Evolutionary conservation across 2,329 filamentous ascomycete genomes (phyloP), one percentile per base, ranked within the genome.

Genomic region (Ophiostoma quercus): DNA sequence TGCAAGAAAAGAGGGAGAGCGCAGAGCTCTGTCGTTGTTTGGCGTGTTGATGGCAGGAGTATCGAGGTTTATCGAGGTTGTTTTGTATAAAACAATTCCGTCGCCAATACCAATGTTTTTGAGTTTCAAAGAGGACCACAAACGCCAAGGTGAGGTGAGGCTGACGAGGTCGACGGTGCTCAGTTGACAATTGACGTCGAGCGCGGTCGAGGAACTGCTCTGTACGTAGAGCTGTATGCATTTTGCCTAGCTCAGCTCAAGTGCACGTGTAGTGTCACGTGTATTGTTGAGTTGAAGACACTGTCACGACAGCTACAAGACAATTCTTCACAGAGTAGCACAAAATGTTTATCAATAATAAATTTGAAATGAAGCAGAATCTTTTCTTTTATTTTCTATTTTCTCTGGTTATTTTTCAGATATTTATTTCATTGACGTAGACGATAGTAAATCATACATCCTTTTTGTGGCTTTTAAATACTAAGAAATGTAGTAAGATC

Each of bases 181-280:
- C 57, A 32, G 43, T 47, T n/a, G 37, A 62, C 39, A 57, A 8
- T 16, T n/a, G 37, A 67, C 12, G 67, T 14, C 22, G 4, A 32
- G 19, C 16, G 22, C 29, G 47, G 19, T 19, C 43, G 5, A 47
- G 14, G 32, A 68, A 29, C 51, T 47, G 41, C 39, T 41, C 39
- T 41, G 39, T 14, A 14, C 3, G 12, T 41, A 41, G 22, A 47
- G 39, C 66, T 51, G 66, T 39, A 34, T 29, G 66, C 66, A n/a
- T 54, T 67, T 67, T 67, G 41, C 39, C 66, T 67, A 67, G 66
- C 65, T 66, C 37, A 41, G 66, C 11, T 25, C 9, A 29, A 2
- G 11, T 2, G 9, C 66, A 34, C 66, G 43, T 67, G 66, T 5
- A 3, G 2, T 7, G 16, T 51, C 41, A 67, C 66, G 25, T 54